Conservation (phyloP, 2,329 filamentous ascomycete species). For the Coniochaeta sp. region DNA sequence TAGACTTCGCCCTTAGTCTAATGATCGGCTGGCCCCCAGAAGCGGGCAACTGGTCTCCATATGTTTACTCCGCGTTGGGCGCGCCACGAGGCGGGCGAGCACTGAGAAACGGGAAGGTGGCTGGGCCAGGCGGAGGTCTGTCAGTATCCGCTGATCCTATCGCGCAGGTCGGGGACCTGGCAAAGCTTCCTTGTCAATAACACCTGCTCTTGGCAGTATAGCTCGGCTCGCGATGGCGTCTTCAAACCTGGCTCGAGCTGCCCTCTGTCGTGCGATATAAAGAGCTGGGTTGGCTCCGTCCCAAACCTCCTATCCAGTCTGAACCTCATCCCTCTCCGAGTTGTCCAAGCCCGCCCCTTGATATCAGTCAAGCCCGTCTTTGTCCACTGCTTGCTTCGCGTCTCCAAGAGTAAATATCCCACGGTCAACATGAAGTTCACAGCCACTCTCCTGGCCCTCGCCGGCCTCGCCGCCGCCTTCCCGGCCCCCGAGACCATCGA, state of each 20-base stretch:
- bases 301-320: neutral
- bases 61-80: neutral
- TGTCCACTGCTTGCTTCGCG: neutral
- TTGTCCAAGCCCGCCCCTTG: neutral
- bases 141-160: conserved; percentile 4
- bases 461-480: conserved; percentile 16
- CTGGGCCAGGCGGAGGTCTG: neutral
- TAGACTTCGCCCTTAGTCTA: neutral
- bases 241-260: neutral
- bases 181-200: neutral
- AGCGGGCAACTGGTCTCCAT: neutral
- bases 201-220: conserved; percentile 4
- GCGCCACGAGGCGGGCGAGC: neutral
- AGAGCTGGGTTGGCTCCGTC: neutral
- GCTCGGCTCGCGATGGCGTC: neutral
- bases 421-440: conserved; percentile 41
- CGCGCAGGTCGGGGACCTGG: conserved; percentile 12
- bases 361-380: conserved; percentile 1
- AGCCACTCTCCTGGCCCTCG: conserved; percentile 23
- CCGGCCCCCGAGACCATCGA: conserved; percentile 26
- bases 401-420: neutral
- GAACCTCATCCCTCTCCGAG: neutral
- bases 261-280: neutral
- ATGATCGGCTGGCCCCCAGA: neutral
- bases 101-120: conserved; percentile 1